These are phyloP conservation scores for Capsicum rhomboideum DNA, from an alignment of 257 asterid genomes.

Conservation along the genomic window DNA sequence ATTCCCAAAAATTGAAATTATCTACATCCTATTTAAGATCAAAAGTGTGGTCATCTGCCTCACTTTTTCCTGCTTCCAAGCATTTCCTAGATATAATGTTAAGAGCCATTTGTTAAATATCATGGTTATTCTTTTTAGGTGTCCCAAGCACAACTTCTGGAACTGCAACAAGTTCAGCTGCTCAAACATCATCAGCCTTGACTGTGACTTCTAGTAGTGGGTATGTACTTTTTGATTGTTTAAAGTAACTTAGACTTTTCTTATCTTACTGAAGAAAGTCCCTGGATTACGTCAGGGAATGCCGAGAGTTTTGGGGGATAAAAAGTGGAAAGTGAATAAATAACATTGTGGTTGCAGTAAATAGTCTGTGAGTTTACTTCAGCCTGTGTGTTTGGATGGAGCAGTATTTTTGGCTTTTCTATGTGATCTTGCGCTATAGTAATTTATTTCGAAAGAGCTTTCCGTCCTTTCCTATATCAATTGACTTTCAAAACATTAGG, in stretches of 20 bases:
- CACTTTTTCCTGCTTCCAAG: neutral
- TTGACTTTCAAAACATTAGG: neutral
- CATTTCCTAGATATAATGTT: neutral
- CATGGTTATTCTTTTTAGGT: constrained; percentile 20
- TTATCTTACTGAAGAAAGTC: neutral
- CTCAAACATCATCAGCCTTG: constrained; percentile 53
- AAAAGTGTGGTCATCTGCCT: neutral
- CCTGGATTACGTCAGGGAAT: neutral
- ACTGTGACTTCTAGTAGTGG: constrained; percentile 61
- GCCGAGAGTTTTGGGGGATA: neutral
- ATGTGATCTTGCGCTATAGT: neutral
- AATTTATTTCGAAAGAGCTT: neutral
- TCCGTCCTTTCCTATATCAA: neutral
- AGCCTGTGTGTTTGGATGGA: neutral
- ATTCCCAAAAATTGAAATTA: neutral
- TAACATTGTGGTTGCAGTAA: neutral
- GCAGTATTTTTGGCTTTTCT: neutral
- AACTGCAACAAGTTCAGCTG: constrained; percentile 35
- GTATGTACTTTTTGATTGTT: constrained; percentile 32
- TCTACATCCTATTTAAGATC: neutral
- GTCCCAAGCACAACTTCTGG: constrained; percentile 35
- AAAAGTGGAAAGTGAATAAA: neutral
- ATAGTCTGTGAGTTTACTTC: neutral
- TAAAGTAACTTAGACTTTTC: neutral
- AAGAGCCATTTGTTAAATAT: constrained; percentile 6